Percentiles rank a stretch among this genome's conserved stretches.
These are phyloP conservation scores for Fusarium marasasianum DNA, from an alignment of 2,329 filamentous ascomycete species.

Conservation along the genomic window DNA sequence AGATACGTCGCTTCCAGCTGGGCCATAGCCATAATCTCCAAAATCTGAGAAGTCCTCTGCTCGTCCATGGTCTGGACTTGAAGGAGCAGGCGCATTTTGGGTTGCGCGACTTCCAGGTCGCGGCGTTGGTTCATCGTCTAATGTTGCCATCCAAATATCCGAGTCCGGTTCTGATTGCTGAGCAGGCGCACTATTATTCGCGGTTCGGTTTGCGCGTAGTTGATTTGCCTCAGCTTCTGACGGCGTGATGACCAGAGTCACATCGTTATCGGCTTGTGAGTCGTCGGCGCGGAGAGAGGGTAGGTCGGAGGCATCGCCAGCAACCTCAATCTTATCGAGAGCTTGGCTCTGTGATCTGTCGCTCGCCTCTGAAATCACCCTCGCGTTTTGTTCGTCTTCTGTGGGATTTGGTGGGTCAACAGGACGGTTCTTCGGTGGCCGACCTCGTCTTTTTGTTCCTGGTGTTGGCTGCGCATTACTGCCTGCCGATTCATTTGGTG, in stretches of 20 bases:
- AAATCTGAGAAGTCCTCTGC: constrained; percentile 30
- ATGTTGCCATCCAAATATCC: constrained; percentile 58
- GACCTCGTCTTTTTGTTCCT: constrained; percentile 43
- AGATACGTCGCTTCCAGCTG: constrained; percentile 48
- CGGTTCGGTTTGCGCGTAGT: constrained; percentile 10
- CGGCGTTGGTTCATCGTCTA: constrained; percentile 52
- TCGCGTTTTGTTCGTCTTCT: constrained; percentile 26
- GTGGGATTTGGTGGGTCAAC: constrained; percentile 43
- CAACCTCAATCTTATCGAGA: constrained; percentile 42
- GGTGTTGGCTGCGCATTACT: constrained; percentile 45
- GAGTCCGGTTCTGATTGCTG: constrained; percentile 46
- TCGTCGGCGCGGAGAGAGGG: constrained; percentile 38
- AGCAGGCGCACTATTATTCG: constrained; percentile 31
- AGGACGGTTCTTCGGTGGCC: constrained; percentile 43
- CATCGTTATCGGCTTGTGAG: constrained; percentile 42
- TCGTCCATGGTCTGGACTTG: constrained; percentile 19
- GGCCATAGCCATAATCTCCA: constrained; percentile 43
- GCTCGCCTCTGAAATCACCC: constrained; percentile 19
- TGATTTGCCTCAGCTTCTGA: constrained; percentile 31
- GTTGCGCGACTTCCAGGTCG: constrained; percentile 34
- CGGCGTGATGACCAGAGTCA: constrained; percentile 39
- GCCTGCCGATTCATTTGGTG: constrained; percentile 39
- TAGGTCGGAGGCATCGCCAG: constrained; percentile 27
- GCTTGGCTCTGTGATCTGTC: constrained; percentile 36
- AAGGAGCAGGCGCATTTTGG: constrained; percentile 13